phyloP scores from a whole-genome alignment of 345 rosid species.

The Salix purpurea region DNA sequence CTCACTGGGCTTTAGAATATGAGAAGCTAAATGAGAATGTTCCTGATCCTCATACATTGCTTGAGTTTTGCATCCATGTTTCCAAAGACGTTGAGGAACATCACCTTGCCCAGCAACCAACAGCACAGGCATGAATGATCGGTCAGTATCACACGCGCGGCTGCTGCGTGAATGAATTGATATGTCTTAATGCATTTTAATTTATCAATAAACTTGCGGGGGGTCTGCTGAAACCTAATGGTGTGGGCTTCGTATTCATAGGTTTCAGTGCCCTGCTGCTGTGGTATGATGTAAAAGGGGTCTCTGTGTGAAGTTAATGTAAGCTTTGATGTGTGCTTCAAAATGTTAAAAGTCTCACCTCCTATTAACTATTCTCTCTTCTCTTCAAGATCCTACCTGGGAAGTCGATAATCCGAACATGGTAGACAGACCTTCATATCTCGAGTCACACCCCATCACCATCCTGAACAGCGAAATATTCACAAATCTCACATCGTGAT shows the following conservation, averaged over 20 bases:
- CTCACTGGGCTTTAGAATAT: not conserved
- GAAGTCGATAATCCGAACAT: not conserved
- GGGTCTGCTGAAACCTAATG: not conserved
- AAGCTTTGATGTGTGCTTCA: not conserved
- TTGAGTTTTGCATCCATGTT: not conserved
- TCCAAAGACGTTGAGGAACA: constrained; percentile 20
- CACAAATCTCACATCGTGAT: too few relatives aligned
- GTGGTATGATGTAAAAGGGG: not conserved
- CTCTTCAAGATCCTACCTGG: not conserved
- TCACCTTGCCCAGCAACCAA: not conserved
- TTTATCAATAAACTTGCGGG: not conserved
- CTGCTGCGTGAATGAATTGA: too few relatives aligned
- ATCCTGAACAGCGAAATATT: too few relatives aligned
- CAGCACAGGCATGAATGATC: too few relatives aligned
- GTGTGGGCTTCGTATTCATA: not conserved
- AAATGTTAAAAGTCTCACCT: not conserved
- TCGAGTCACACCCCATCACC: too few relatives aligned
- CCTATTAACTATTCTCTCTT: not conserved
- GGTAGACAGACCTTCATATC: too few relatives aligned
- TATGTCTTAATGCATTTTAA: too few relatives aligned
- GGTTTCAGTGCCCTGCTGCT: not conserved
- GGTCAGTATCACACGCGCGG: too few relatives aligned
- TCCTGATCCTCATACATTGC: constrained; percentile 16
- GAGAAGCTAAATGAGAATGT: not conserved
- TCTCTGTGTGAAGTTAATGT: not conserved